Evolutionary conservation across 169 alveolate species (phyloP).

Genomic region (Plasmodium malariae): DNA sequence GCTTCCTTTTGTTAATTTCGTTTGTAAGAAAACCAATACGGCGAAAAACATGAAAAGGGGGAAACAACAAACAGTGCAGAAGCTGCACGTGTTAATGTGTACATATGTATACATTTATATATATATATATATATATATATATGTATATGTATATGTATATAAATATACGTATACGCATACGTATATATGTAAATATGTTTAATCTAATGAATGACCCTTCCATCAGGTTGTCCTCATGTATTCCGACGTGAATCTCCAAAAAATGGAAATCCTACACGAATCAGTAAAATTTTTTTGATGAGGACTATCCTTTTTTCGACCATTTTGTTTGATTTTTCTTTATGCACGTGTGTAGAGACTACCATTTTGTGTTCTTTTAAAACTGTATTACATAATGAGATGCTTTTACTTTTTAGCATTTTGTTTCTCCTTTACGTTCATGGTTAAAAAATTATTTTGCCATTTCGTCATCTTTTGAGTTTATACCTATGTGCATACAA

Average conservation of each 20-base stretch:
- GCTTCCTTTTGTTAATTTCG: slow-evolving; percentile 20
- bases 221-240: slow-evolving; percentile 19
- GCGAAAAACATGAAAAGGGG: background rate
- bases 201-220: too few relatives aligned
- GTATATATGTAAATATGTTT: too few relatives aligned
- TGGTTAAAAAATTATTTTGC: too few relatives aligned
- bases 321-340: too few relatives aligned
- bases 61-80: background rate
- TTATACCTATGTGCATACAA: too few relatives aligned
- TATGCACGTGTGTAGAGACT: too few relatives aligned
- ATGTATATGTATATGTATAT: background rate
- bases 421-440: too few relatives aligned
- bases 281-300: slow-evolving; percentile 23
- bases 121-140: background rate
- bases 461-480: too few relatives aligned
- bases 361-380: too few relatives aligned
- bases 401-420: too few relatives aligned
- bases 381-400: too few relatives aligned
- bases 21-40: slow-evolving; percentile 11
- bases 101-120: background rate
- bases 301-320: background rate
- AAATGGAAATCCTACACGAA: slow-evolving; percentile 36
- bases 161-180: background rate
- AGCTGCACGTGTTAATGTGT: background rate
- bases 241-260: slow-evolving; percentile 47